phyloP scores from a whole-genome alignment of 2,329 filamentous ascomycete species.

The Phialophora expanda region DNA sequence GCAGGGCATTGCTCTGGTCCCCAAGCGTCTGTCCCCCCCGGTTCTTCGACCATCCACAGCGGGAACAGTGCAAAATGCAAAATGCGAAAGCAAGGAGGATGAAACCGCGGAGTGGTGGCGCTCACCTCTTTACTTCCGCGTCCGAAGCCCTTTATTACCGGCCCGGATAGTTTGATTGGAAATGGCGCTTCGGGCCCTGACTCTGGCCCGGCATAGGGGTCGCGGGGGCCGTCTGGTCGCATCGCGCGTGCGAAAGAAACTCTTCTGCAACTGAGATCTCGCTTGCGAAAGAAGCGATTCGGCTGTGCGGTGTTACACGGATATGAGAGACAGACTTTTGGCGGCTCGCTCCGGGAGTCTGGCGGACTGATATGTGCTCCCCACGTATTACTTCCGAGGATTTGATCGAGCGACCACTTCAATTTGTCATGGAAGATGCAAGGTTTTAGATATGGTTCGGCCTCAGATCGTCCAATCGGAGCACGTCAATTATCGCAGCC shows the following conservation, averaged over 20 bases:
- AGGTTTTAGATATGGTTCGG: constrained; percentile 2
- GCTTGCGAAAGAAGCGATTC: background rate
- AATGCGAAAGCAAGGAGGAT: background rate
- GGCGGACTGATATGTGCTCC: background rate
- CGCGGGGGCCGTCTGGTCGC: constrained; percentile 62
- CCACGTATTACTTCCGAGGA: background rate
- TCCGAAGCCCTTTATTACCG: constrained; percentile 91
- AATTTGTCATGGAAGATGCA: background rate
- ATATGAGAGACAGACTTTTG: background rate
- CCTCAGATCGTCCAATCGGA: background rate
- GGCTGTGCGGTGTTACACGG: background rate
- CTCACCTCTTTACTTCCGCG: constrained; percentile 87
- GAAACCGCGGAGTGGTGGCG: constrained; percentile 15
- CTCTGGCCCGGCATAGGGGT: constrained; percentile 73
- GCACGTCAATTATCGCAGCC: background rate
- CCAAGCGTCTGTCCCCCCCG: background rate
- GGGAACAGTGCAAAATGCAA: background rate
- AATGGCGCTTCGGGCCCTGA: constrained; percentile 77
- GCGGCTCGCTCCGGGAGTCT: background rate
- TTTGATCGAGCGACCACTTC: background rate
- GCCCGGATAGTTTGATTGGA: constrained; percentile 81
- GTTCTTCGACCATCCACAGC: background rate
- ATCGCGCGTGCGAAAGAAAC: constrained; percentile 41
- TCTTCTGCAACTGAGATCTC: background rate
- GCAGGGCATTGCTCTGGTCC: background rate